Base-by-base conservation (phyloP, 1,284 basidiomycete species). In the Papiliotrema flavescens region DNA sequence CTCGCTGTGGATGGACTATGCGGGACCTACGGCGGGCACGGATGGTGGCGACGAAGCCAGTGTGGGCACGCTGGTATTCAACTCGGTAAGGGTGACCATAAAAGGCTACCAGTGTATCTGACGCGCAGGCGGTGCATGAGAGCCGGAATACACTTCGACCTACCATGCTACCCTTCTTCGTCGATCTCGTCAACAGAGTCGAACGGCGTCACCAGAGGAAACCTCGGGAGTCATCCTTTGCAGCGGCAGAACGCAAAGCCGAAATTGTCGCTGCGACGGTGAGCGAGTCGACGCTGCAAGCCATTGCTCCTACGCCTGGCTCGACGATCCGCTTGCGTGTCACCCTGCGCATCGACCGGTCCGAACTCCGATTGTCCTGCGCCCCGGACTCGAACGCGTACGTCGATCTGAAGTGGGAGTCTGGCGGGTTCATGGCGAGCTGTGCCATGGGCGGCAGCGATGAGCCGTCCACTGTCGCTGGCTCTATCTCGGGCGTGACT, bases 321-420 rank as follows among this genome's bases (percentile, higher is more conserved):
- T 42, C 62, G 35, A 64, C 59, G 44, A 58, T 69, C 20, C 57
- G 57, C 4, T 19, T 73, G 2, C 60, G 83, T 55, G 82, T 94
- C 75, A 90, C 89, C 59, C 79, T 96, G 24, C 88, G 89, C 23
- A 93, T 96, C 60, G 90, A 95, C 67, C 83, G 87, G 62, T 95
- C 92, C 1, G 85, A 82, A 54, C 79, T 96, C 43, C 85, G 88
- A 53, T 77, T 96, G 24, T 90, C 87, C 1, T 95, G 92, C 63
- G 85, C 86, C 54, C 89, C 90, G 0, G 89, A 92, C 65, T 90
- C 90, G 47, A 90, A 92, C 61, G 91, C 94, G 15, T 81, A 88
- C 40, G 89, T 88, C 19, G 86, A 86, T 2, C 71, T 95, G 32
- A 83, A 89, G 48, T 96, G 92, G 92, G 86, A 93, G 56, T 93